Evolutionary conservation across 208 protist species (phyloP).

Genomic region (Porcisia deanei): DNA sequence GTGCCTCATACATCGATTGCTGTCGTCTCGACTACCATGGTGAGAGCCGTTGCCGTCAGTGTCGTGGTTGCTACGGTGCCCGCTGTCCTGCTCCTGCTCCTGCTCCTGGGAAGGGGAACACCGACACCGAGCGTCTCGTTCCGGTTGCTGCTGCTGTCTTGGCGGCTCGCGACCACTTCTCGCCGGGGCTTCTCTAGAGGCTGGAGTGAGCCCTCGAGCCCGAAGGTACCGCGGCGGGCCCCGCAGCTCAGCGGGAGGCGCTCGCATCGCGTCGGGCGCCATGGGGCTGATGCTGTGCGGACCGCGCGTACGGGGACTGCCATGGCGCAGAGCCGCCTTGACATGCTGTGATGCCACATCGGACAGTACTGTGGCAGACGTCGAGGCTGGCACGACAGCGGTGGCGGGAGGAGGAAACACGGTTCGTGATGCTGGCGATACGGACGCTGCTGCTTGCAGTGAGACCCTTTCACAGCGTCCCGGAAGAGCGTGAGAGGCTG

Average conservation of each 20-base stretch:
- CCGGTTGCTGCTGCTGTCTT: conserved; percentile 1
- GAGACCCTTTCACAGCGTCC: not conserved
- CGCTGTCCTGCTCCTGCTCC: not conserved
- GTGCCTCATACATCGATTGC: not conserved
- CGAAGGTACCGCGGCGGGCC: conserved; percentile 38
- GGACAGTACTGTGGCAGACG: no score
- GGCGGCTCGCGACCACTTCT: not conserved
- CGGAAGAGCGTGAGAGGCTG: not conserved
- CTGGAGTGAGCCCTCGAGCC: conserved; percentile 23
- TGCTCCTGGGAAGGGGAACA: not conserved
- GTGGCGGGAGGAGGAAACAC: not conserved
- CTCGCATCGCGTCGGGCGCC: conserved; percentile 30
- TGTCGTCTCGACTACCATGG: conserved; percentile 1
- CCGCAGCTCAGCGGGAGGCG: conserved; percentile 32
- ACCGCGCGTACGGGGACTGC: conserved; percentile 33
- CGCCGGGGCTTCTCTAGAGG: not conserved
- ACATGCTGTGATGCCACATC: not conserved
- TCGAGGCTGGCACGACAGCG: not conserved
- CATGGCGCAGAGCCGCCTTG: conserved; percentile 12
- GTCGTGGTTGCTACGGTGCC: not conserved
- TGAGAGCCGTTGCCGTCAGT: not conserved
- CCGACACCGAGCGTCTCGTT: not conserved
- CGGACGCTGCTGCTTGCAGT: not conserved
- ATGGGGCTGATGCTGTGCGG: conserved; percentile 37
- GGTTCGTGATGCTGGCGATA: not conserved